Conservation (phyloP, 2,329 filamentous ascomycete genomes). For the Pseudogymnoascus sp. region DNA sequence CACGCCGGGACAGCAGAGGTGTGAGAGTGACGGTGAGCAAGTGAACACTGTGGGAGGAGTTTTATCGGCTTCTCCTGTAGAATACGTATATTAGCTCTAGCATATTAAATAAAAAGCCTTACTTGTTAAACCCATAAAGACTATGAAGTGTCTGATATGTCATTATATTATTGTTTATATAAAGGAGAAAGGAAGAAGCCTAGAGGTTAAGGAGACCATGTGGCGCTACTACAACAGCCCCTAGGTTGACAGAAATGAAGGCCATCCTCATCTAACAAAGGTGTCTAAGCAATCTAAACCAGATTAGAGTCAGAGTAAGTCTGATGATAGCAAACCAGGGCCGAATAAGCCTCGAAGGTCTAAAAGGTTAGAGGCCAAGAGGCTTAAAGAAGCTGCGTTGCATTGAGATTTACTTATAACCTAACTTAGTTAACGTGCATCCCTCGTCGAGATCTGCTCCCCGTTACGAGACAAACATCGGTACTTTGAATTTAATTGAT, state of each 20-base stretch:
- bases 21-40: not conserved
- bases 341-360: not conserved
- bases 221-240: not conserved
- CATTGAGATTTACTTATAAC: not conserved
- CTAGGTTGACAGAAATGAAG: not conserved
- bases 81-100: not conserved
- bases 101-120: too few relatives aligned
- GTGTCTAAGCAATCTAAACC: not conserved
- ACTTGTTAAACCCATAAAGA: too few relatives aligned
- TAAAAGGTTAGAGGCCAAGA: not conserved
- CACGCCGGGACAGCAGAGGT: not conserved
- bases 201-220: not conserved
- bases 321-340: not conserved
- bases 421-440: not conserved
- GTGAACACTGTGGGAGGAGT: not conserved
- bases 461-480: too few relatives aligned
- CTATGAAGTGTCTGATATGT: too few relatives aligned
- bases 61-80: not conserved
- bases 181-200: not conserved
- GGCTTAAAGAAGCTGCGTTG: not conserved
- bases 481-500: too few relatives aligned
- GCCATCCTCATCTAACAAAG: not conserved
- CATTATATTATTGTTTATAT: not conserved
- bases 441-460: too few relatives aligned
- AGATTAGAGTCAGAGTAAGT: not conserved